Evolutionary conservation across 2,329 filamentous ascomycete genomes (phyloP).

Genomic region (Alternaria ethzedia): DNA sequence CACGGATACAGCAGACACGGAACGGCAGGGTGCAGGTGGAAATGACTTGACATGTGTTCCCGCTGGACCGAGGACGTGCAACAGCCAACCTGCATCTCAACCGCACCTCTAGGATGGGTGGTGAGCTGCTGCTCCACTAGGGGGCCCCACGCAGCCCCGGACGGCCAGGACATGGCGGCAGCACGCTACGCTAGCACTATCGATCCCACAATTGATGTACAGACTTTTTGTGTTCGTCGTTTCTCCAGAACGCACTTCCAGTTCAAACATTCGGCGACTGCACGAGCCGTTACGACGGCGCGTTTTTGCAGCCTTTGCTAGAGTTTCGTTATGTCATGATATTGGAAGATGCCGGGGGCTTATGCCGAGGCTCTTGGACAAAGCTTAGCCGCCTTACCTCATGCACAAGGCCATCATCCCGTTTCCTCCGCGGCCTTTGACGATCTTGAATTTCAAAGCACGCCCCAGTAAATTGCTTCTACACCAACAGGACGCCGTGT

Average conservation of each 20-base stretch:
- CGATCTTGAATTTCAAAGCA: conserved; percentile 1
- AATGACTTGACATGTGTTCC: conserved; percentile 21
- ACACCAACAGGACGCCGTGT: background rate
- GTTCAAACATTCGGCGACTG: background rate
- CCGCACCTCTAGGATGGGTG: conserved; percentile 12
- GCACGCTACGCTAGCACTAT: conserved; percentile 6
- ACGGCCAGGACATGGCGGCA: conserved; percentile 16
- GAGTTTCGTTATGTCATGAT: conserved; percentile 25
- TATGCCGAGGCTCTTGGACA: conserved; percentile 37
- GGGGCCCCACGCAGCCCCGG: conserved; percentile 13
- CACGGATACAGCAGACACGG: conserved; percentile 10
- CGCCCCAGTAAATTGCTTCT: conserved; percentile 15
- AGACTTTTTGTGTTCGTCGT: conserved; percentile 2
- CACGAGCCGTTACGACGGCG: background rate
- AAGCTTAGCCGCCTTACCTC: conserved; percentile 33
- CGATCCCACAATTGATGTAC: conserved; percentile 3
- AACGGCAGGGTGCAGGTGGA: conserved; percentile 17
- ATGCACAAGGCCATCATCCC: conserved; percentile 31
- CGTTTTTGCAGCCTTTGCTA: background rate
- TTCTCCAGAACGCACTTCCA: background rate
- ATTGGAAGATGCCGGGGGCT: conserved; percentile 23
- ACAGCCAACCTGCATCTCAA: conserved; percentile 23
- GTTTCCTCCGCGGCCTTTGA: conserved; percentile 17
- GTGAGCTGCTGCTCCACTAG: conserved; percentile 20
- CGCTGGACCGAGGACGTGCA: conserved; percentile 30